Conservation (phyloP, 2,329 filamentous ascomycete genomes). For the Trichoderma hamatum region DNA sequence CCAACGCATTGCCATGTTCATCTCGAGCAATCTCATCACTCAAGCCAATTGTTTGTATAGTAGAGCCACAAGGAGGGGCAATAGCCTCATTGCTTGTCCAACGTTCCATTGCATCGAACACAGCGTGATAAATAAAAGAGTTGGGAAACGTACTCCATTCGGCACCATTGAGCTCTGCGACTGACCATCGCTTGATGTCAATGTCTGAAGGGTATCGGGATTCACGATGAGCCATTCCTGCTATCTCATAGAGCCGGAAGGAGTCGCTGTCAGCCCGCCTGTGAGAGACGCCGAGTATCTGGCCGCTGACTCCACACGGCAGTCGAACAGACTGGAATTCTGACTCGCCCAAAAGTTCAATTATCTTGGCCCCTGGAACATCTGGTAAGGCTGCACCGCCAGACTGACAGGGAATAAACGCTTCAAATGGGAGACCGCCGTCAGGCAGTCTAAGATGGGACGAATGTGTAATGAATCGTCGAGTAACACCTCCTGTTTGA, state of each 20-base stretch:
- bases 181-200: background rate
- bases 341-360: background rate
- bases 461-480: background rate
- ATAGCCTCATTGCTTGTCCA: background rate
- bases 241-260: background rate
- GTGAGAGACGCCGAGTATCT: background rate
- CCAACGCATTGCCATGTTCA: background rate
- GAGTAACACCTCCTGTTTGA: background rate
- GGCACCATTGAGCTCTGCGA: background rate
- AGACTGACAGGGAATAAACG: constrained; percentile 4
- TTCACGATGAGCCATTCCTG: background rate
- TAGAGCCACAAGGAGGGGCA: background rate
- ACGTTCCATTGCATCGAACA: background rate
- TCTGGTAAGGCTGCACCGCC: background rate
- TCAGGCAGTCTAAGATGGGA: background rate
- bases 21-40: background rate
- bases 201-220: background rate
- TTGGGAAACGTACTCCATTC: background rate
- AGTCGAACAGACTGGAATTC: background rate
- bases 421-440: background rate
- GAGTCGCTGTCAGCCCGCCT: background rate
- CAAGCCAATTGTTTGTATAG: background rate
- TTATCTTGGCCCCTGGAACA: background rate
- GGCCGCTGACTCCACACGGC: background rate
- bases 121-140: background rate